A percentile compares a stretch with the other conserved stretches of the same genome.
Conservation (phyloP, 805 yeast species). For the Barnettozyma sp. region DNA sequence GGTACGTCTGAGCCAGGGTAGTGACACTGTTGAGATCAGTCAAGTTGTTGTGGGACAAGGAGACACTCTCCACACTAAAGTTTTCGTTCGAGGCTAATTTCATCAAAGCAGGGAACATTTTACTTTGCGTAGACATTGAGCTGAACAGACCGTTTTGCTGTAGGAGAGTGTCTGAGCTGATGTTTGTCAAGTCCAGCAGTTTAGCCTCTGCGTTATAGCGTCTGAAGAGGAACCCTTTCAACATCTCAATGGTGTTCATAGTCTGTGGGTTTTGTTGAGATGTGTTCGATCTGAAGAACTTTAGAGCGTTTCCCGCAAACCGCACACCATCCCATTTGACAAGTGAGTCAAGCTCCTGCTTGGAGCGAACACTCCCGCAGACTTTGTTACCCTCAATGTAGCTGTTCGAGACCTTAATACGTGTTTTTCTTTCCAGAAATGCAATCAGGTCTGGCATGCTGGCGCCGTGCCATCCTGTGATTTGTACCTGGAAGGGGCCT, state of each 20-base stretch:
- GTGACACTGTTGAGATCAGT: conserved; percentile 53
- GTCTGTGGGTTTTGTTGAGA: conserved; percentile 30
- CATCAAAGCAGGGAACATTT: conserved; percentile 87
- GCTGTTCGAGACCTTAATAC: conserved; percentile 47
- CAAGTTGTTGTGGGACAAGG: conserved; percentile 59
- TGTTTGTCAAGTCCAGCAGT: conserved; percentile 61
- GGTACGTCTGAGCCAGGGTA: conserved; percentile 66
- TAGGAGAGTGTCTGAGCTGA: conserved; percentile 59
- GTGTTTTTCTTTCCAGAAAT: conserved; percentile 64
- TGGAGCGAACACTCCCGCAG: conserved; percentile 49
- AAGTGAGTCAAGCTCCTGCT: conserved; percentile 50
- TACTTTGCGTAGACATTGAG: conserved; percentile 54
- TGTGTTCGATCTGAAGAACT: conserved; percentile 32
- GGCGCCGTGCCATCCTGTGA: conserved; percentile 80
- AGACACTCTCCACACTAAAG: conserved; percentile 56
- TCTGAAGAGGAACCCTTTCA: conserved; percentile 52
- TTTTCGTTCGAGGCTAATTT: conserved; percentile 59
- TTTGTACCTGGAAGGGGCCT: conserved; percentile 56
- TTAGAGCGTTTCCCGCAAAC: conserved; percentile 69
- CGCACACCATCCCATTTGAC: conserved; percentile 65
- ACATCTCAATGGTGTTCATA: conserved; percentile 49
- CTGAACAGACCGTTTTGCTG: conserved; percentile 58
- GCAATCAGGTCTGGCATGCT: conserved; percentile 56
- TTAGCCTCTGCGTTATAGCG: conserved; percentile 61
- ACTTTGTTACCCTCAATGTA: conserved; percentile 50